Evolutionary conservation across 495 filamentous ascomycete genomes (phyloP).

Genomic region (Tuber borchii): DNA sequence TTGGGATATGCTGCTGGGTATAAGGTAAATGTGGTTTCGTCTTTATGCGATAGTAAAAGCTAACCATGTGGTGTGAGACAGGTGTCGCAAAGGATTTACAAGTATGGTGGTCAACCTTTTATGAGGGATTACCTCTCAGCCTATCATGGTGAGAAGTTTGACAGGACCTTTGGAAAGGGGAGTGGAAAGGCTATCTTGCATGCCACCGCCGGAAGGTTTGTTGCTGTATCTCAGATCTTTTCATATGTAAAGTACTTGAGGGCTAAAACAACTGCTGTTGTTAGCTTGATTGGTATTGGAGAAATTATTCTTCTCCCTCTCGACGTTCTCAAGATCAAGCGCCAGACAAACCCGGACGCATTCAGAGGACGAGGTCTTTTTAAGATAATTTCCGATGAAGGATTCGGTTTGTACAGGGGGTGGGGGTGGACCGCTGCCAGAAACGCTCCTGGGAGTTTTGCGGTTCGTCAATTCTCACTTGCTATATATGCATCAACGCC

Average conservation of each 20-base stretch:
- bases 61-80: conserved; percentile 35
- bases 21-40: conserved; percentile 57
- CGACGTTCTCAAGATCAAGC: conserved; percentile 98
- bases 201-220: conserved; percentile 84
- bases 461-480: conserved; percentile 54
- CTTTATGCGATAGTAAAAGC: not conserved
- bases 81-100: conserved; percentile 93
- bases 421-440: conserved; percentile 97
- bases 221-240: conserved; percentile 3
- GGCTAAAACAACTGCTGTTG: conserved; percentile 17
- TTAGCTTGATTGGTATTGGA: conserved; percentile 86
- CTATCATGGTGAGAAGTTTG: conserved; percentile 76
- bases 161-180: conserved; percentile 84
- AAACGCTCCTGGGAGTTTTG: conserved; percentile 95
- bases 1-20: conserved; percentile 96
- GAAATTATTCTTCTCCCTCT: conserved; percentile 93
- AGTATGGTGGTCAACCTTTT: conserved; percentile 96
- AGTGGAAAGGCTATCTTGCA: conserved; percentile 98
- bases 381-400: conserved; percentile 85
- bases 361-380: conserved; percentile 91
- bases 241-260: conserved; percentile 24
- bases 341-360: conserved; percentile 97
- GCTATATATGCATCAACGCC: conserved; percentile 9
- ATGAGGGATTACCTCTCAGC: conserved; percentile 80
- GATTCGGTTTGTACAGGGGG: conserved; percentile 90